These are phyloP conservation scores for Meyerozyma sp. DNA, from an alignment of 1,139 yeast species.

Conservation along the genomic window DNA sequence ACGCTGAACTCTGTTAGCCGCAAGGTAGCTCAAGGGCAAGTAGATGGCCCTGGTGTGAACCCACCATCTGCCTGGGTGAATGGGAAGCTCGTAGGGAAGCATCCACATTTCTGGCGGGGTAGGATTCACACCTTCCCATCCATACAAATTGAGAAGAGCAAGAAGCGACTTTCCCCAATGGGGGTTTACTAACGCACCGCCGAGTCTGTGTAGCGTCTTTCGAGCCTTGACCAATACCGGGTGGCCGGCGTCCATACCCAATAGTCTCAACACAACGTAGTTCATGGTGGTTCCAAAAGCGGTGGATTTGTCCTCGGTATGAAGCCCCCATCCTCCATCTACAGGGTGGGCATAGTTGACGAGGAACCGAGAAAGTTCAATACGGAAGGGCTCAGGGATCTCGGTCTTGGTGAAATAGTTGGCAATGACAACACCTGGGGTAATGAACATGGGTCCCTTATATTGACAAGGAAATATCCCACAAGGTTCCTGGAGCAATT, in stretches of 20 bases:
- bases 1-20: conserved; percentile 53
- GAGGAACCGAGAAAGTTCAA: conserved; percentile 75
- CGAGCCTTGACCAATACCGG: conserved; percentile 81
- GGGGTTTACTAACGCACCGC: conserved; percentile 88
- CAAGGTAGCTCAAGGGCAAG: conserved; percentile 78
- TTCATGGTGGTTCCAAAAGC: conserved; percentile 92
- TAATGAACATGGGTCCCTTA: conserved; percentile 97
- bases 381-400: conserved; percentile 60
- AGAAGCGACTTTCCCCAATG: conserved; percentile 99
- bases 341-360: conserved; percentile 92
- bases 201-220: conserved; percentile 59
- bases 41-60: conserved; percentile 95
- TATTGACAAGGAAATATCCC: conserved; percentile 92
- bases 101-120: conserved; percentile 96
- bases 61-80: conserved; percentile 99
- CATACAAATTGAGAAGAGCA: conserved; percentile 70
- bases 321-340: conserved; percentile 99
- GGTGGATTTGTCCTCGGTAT: conserved; percentile 85
- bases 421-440: conserved; percentile 80
- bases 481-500: conserved; percentile 56
- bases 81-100: conserved; percentile 72
- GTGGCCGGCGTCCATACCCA: conserved; percentile 72
- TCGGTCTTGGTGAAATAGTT: conserved; percentile 64
- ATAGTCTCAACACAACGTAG: conserved; percentile 69
- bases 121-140: conserved; percentile 97